Conservation (phyloP, 1,284 basidiomycete species). For the Moniliophthora roreri region DNA sequence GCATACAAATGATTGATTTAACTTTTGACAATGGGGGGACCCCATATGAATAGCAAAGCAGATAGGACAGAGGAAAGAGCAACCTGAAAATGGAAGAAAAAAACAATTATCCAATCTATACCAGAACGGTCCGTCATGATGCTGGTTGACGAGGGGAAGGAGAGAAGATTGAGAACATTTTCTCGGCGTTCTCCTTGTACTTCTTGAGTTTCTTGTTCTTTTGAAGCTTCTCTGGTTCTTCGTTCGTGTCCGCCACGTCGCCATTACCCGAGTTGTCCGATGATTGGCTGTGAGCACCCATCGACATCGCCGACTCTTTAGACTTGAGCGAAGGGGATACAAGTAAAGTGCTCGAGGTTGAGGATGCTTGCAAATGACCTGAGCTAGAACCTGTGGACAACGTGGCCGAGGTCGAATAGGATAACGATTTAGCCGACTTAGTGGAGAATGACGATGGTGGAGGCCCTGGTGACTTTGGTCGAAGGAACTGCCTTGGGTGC, state of each 20-base stretch:
- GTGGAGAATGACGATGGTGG: slow-evolving; percentile 57
- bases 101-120: neutral
- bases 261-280: slow-evolving; percentile 69
- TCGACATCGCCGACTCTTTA: slow-evolving; percentile 72
- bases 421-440: slow-evolving; percentile 46
- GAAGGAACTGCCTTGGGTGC: slow-evolving; percentile 66
- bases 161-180: slow-evolving; percentile 76
- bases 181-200: slow-evolving; percentile 81
- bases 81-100: neutral
- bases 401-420: slow-evolving; percentile 45
- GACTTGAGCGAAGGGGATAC: slow-evolving; percentile 72
- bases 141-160: slow-evolving; percentile 35
- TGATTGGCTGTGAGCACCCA: slow-evolving; percentile 63
- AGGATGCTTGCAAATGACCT: neutral
- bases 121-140: neutral
- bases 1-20: slow-evolving; percentile 6
- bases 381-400: slow-evolving; percentile 41
- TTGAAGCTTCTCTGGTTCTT: slow-evolving; percentile 48
- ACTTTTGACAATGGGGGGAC: slow-evolving; percentile 1
- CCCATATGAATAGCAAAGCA: slow-evolving; percentile 6
- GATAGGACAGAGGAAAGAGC: neutral
- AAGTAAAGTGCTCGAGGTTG: slow-evolving; percentile 28
- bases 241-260: slow-evolving; percentile 30
- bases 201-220: slow-evolving; percentile 77
- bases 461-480: slow-evolving; percentile 52